Evolutionary conservation across 2,329 filamentous ascomycete genomes (phyloP), one percentile per base, ranked within the genome.

Genomic region (Paradendryphiella salina): DNA sequence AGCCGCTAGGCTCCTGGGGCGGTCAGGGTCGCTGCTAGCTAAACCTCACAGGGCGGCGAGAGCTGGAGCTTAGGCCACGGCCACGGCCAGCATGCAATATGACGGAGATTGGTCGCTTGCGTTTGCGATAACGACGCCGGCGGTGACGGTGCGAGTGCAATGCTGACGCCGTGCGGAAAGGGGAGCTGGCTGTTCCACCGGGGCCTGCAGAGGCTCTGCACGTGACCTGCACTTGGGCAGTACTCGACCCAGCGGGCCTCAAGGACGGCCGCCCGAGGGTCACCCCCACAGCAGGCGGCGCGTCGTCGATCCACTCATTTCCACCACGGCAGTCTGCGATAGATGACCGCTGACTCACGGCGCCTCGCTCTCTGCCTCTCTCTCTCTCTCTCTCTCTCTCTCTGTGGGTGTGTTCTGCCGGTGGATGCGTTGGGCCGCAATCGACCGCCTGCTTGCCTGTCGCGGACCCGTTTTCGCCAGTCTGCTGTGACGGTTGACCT

Each of bases 101-200:
- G 36, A 18, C 31, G 23, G 36, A 40, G 15, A 13, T 7, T 18
- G 43, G 21, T 10, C 23, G 23, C 8, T 6, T 26, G 23, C 23
- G 1, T 26, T 26, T 26, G 23, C 23, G 8, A 26, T 26, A 26
- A 10, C 23, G 8, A 26, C 23, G 23, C 8, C 7, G 8, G 23
- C 20, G 32, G 20, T 32, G 21, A 23, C 8, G 21, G 21, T 7
- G 21, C 21, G 6, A 23, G 21, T 9, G 23, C 23, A 2, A 26
- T 9, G 34, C 5, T n/a, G 29, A 18, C 48, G 57, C 36, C 21
- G 36, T 49, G 21, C 54, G 51, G 57, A 61, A 65, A 63, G 62
- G 64, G 60, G 52, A 35, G 38, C 15, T 28, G 36, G 33, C 35
- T 40, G 52, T 54, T 52, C 48, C 48, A 54, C 43, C 48, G 31